Base-by-base conservation (phyloP, 768 basidiomycete genomes). In the Trametes cinnabarina region DNA sequence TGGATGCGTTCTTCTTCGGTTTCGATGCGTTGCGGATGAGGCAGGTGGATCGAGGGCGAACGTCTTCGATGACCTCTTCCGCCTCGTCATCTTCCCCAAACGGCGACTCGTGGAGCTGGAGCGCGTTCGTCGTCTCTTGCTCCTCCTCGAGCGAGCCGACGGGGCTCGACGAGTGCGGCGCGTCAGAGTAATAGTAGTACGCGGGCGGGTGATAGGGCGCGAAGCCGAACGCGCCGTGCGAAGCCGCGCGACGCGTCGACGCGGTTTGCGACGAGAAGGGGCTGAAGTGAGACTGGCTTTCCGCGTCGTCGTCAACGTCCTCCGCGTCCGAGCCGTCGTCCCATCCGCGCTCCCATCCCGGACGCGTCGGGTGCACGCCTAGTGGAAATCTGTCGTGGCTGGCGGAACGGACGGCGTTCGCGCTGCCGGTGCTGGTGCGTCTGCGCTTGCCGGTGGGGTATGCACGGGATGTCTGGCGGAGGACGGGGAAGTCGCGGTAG, bases 401-500 rank as follows among this genome's bases (percentile, higher is more conserved):
- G 19, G 47, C 61, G 30, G 61, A 60, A 17, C 64, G 61, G 32
- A 51, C 30, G 30, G 30, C 30, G 30, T 32, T 43, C 10, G 53
- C 57, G 51, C 51, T 52, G 57, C 52, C 44, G n/a, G 53, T 56
- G 59, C 56, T 57, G 3, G 58, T 48, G 25, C 60, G 56, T 12
- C 63, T 60, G 28, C 42, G 50, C 54, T 50, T 53, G 41, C 28
- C 30, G 37, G 30, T 12, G 30, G 47, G 47, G 30, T 37, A 30
- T 6, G 54, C 30, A 32, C 30, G 30, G 30, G 30, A 32, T 32
- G 30, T 6, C 12, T 32, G 30, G 30, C 30, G 30, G 51, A 75
- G 65, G 34, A 76, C 66, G 26, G 85, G 85, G 58, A 87, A 87
- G 71, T 85, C 77, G 60, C 84, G 77, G 71, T 79, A 87, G 66